Base-by-base conservation (phyloP, 352 stramenopile species). In the Achlya hypogyna region DNA sequence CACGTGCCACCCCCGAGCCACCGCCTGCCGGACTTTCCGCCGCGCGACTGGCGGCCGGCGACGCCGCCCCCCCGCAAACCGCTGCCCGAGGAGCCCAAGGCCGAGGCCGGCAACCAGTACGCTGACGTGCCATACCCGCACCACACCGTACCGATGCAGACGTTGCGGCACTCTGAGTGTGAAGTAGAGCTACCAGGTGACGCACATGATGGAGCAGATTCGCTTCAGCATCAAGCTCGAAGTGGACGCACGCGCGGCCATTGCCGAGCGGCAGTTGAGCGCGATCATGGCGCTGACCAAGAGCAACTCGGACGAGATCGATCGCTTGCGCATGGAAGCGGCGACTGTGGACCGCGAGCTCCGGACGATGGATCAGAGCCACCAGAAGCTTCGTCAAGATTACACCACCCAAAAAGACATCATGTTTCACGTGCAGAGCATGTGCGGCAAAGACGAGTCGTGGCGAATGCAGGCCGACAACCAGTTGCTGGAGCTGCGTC, bases 381-480 rank as follows among this genome's bases (percentile, higher is more conserved):
- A 94, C 40, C 69, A 77, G 8, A 91, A 94, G 51, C 74, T 91
- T 31, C 76, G 81, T 8, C 79, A 92, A 62, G 83, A 91, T 52
- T 74, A 91, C 14, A 90, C 82, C 22, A 90, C 82, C 1, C 84
- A 92, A 65, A 89, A 92, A 27, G 83, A 91, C 31, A 89, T 92
- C 34, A 75, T 77, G 16, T 91, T 87, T 64, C 80, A 94, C 43
- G 63, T 94, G 40, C 82, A 92, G 71, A 88, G 80, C 0, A 78
- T 91, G 73, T 89, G 78, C 40, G 85, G 82, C n/a, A 94, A 91
- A 63, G 85, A 94, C 69, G 83, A 91, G 63, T 86, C 83, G 22
- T 94, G 85, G 82, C 80, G 83, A 22, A 87, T 92, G 75, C 83
- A 91, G 56, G 81, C 83, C 1, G 83, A 94, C 38, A 92, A 91